Evolutionary conservation across 2,329 filamentous ascomycete species (phyloP), one percentile per base, ranked within the genome.

Genomic region (Neonectria punicea): DNA sequence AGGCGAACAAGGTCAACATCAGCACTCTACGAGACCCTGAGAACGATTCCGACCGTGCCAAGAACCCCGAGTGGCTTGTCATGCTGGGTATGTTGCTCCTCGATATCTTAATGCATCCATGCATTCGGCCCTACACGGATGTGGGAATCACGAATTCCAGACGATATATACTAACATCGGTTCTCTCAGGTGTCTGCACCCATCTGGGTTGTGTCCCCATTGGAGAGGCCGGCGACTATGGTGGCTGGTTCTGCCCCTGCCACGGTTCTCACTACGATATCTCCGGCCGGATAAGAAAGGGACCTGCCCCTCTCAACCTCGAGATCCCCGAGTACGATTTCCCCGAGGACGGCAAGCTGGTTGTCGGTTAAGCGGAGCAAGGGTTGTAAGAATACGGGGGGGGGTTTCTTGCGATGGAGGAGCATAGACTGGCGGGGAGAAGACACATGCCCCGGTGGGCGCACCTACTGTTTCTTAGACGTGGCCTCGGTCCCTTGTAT

Each of bases 211-310:
- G 96, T 89, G 96, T 99, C 75, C 96, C 96, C 80, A 99, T 99
- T 78, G 96, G 97, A 78, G 96, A 99, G 87, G 93, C 96, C 71
- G 96, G 96, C 82, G 97, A 99, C 84, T 99, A 87, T 78, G 96
- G 96, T 81, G 96, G 96, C 80, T 99, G 96, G 96, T 99, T 99
- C 92, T 99, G 96, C 88, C 96, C 96, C 73, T 99, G 96, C 92
- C 96, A 99, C 89, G 96, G 96, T 83, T 98, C 94, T 75, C 96
- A 99, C 88, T 99, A 99, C 90, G 96, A 99, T 82, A 98, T 99
- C 82, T 98, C 94, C 71, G 96, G 96, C 82, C 94, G 96, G 84
- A 93, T 97, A 89, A 91, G 96, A 87, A 98, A 93, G 89, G 96
- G 96, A 73, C 96, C 96, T 70, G 96, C 96, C 68, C 96, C 96